These are phyloP conservation scores for Selenicereus undatus DNA, from an alignment of 148 eudicot species.

Conservation along the genomic window DNA sequence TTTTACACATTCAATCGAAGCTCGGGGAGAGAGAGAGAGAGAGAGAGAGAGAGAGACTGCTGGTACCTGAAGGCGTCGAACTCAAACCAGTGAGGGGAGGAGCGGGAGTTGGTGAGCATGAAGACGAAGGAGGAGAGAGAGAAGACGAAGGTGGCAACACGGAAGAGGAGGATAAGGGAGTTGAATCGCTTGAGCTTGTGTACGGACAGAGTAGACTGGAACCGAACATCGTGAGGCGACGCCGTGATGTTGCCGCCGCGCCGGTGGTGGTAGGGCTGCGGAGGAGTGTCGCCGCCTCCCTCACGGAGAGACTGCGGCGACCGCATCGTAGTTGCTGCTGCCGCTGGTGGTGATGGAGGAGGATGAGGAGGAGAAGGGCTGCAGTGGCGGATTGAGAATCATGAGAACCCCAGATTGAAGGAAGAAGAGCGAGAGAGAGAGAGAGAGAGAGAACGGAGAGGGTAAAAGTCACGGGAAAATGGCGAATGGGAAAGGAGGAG, in stretches of 20 bases:
- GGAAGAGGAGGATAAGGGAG: conserved; percentile 53
- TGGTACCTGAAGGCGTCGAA: conserved; percentile 65
- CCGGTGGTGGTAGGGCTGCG: conserved; percentile 35
- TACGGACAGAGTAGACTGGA: conserved; percentile 66
- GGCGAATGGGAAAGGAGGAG: not conserved
- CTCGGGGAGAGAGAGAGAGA: not conserved
- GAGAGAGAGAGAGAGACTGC: no score
- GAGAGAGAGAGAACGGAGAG: not conserved
- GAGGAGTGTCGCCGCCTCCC: conserved; percentile 35
- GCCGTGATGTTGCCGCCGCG: conserved; percentile 35
- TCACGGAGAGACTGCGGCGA: conserved; percentile 46
- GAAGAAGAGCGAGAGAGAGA: not conserved
- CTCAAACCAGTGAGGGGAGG: conserved; percentile 55
- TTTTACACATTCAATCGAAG: not conserved
- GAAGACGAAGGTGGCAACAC: conserved; percentile 55
- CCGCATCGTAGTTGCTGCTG: conserved; percentile 27
- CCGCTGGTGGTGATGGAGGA: not conserved
- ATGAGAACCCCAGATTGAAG: not conserved
- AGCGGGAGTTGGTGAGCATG: conserved; percentile 55
- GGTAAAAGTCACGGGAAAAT: conserved; percentile 2
- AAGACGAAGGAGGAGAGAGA: conserved; percentile 60
- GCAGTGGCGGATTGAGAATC: conserved; percentile 3
- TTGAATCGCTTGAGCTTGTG: conserved; percentile 73
- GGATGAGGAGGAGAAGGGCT: not conserved
- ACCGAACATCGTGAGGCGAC: conserved; percentile 34